These are phyloP conservation scores for Yarrowia sp. DNA, from an alignment of 805 yeast species.

Conservation along the genomic window DNA sequence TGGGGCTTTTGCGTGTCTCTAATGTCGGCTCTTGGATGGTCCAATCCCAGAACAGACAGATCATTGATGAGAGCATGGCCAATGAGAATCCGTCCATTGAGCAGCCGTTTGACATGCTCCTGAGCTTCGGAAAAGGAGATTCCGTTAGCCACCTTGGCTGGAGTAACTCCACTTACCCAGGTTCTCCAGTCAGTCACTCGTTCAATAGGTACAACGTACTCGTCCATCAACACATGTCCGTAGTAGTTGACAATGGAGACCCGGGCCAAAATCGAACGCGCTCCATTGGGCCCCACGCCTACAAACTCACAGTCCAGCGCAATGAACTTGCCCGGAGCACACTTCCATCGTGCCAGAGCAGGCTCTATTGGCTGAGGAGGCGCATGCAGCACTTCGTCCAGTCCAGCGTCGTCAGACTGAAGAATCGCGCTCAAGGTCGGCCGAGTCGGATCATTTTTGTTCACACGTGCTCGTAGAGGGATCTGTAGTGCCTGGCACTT, in stretches of 20 bases:
- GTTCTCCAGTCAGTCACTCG: slow-evolving; percentile 88
- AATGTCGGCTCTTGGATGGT: slow-evolving; percentile 60
- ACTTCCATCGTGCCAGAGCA: slow-evolving; percentile 25
- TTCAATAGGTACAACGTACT: slow-evolving; percentile 70
- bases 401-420: slow-evolving; percentile 3
- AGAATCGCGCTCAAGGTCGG: slow-evolving; percentile 3
- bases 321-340: slow-evolving; percentile 61
- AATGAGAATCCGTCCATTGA: slow-evolving; percentile 51
- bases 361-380: background rate
- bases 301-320: slow-evolving; percentile 95
- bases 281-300: slow-evolving; percentile 76
- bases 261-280: slow-evolving; percentile 67
- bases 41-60: slow-evolving; percentile 58
- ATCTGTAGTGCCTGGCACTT: slow-evolving; percentile 19
- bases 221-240: slow-evolving; percentile 69
- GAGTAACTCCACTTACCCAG: slow-evolving; percentile 82
- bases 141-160: slow-evolving; percentile 66
- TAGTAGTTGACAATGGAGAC: slow-evolving; percentile 82
- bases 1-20: slow-evolving; percentile 71
- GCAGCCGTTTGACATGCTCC: slow-evolving; percentile 47
- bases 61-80: slow-evolving; percentile 88
- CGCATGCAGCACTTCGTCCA: background rate
- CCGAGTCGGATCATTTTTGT: background rate
- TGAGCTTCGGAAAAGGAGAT: slow-evolving; percentile 67
- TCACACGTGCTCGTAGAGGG: background rate